phyloP scores from a whole-genome alignment of 805 yeast genomes.

The Lachancea meyersii region DNA sequence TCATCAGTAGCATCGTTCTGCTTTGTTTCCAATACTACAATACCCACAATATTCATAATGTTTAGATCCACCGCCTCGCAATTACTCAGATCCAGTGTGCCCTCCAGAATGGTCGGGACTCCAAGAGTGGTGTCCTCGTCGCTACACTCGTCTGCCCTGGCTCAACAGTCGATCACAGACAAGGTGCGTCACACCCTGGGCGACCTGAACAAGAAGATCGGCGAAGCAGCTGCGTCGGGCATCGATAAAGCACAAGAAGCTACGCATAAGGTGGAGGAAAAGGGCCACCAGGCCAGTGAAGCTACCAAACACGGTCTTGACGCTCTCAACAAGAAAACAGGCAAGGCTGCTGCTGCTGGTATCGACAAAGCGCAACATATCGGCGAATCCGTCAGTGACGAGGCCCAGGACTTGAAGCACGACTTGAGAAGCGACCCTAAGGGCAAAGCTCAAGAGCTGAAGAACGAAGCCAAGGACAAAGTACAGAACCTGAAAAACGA shows the following conservation, averaged over 20 bases:
- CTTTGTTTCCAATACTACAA: no score
- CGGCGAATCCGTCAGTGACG: constrained; percentile 6
- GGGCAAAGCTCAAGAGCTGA: constrained; percentile 12
- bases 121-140: constrained; percentile 11
- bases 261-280: constrained; percentile 12
- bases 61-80: constrained; percentile 4
- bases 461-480: constrained; percentile 8
- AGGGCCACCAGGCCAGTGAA: constrained; percentile 5
- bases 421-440: constrained; percentile 8
- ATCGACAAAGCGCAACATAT: constrained; percentile 24
- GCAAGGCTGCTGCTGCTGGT: constrained; percentile 22
- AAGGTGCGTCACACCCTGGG: constrained; percentile 19
- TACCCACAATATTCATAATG: no score
- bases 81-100: constrained; percentile 3
- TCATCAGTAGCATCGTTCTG: no score
- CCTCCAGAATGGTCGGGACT: constrained; percentile 9
- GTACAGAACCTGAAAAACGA: constrained; percentile 1
- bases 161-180: constrained; percentile 5
- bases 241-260: constrained; percentile 24
- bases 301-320: constrained; percentile 19
- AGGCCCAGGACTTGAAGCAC: constrained; percentile 6
- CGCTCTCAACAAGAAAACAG: constrained; percentile 21
- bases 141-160: constrained; percentile 3
- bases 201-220: constrained; percentile 22
- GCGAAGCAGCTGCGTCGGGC: constrained; percentile 22